Conservation (phyloP, 2,329 filamentous ascomycete species). For the Elsinoe australis region DNA sequence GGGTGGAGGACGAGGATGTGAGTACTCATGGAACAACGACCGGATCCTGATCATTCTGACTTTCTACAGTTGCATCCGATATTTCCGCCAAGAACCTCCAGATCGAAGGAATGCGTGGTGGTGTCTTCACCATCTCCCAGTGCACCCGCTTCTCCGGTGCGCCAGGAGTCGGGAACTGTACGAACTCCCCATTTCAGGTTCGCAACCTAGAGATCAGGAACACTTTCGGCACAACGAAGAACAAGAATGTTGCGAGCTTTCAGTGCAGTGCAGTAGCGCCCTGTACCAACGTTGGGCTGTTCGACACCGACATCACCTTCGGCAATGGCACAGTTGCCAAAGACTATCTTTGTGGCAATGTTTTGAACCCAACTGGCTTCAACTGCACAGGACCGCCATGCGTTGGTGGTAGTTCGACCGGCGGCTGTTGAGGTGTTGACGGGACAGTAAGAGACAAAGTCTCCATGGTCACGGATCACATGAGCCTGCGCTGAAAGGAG, state of each 20-base stretch:
- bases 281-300: slow-evolving; percentile 24
- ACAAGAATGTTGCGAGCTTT: slow-evolving; percentile 23
- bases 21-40: too few species aligned
- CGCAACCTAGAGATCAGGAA: slow-evolving; percentile 26
- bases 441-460: background rate
- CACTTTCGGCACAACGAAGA: slow-evolving; percentile 26
- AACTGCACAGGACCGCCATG: slow-evolving; percentile 30
- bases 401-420: background rate
- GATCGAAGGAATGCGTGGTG: background rate
- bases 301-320: slow-evolving; percentile 19
- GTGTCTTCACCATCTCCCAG: slow-evolving; percentile 23
- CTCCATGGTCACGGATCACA: too few species aligned
- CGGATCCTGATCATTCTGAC: slow-evolving; percentile 35
- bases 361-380: slow-evolving; percentile 22
- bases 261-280: slow-evolving; percentile 27
- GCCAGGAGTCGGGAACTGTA: slow-evolving; percentile 23
- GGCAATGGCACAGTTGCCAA: slow-evolving; percentile 21
- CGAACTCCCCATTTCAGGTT: slow-evolving; percentile 34
- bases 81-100: slow-evolving; percentile 20
- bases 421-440: background rate
- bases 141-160: slow-evolving; percentile 25
- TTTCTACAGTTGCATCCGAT: slow-evolving; percentile 20
- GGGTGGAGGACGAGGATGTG: slow-evolving; percentile 46
- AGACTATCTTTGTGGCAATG: slow-evolving; percentile 25
- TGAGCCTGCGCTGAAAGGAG: too few species aligned